Evolutionary conservation across 768 basidiomycete species (phyloP).

Genomic region (Ephemerocybe angulata): DNA sequence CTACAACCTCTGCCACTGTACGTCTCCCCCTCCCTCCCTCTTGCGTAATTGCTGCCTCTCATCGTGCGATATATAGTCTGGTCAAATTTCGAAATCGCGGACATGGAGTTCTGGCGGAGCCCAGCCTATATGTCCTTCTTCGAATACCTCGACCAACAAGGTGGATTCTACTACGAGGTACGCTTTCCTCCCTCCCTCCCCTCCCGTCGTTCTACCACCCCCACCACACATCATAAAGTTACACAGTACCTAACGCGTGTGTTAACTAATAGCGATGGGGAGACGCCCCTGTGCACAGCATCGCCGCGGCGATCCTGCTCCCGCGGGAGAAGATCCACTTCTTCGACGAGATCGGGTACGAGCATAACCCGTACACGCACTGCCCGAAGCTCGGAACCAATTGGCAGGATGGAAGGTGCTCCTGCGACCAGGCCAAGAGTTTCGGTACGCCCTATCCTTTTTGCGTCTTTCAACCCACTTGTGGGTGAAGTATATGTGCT

Average conservation of each 20-base stretch:
- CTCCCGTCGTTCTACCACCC: constrained; percentile 23
- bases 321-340: constrained; percentile 62
- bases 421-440: constrained; percentile 52
- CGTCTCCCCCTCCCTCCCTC: constrained; percentile 20
- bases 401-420: constrained; percentile 59
- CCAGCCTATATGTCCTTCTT: constrained; percentile 68
- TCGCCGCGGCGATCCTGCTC: constrained; percentile 61
- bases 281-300: constrained; percentile 68
- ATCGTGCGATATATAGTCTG: constrained; percentile 34
- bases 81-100: constrained; percentile 71
- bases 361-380: constrained; percentile 71
- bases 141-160: constrained; percentile 54
- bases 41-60: constrained; percentile 9
- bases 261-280: constrained; percentile 41
- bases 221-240: constrained; percentile 10
- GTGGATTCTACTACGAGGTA: constrained; percentile 70
- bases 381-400: constrained; percentile 46
- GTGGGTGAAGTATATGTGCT: background rate
- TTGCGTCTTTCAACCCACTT: background rate
- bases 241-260: constrained; percentile 42
- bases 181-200: constrained; percentile 20
- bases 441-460: constrained; percentile 45
- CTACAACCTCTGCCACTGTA: constrained; percentile 74
- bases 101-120: constrained; percentile 60
- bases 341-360: constrained; percentile 76